phyloP scores from a whole-genome alignment of 176 grass and related monocot genomes.

The Guadua angustifolia region DNA sequence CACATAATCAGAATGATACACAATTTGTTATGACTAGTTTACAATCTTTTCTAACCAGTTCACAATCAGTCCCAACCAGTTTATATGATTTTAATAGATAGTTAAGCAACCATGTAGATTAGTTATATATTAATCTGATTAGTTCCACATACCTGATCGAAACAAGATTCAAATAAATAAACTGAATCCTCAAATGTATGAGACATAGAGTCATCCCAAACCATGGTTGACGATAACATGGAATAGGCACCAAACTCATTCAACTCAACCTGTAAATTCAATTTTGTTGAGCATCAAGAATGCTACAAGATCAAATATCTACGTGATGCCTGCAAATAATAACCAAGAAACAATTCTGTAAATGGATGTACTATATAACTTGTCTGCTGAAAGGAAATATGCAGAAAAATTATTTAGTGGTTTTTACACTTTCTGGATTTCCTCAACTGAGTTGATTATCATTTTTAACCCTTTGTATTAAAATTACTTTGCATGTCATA shows the following conservation, averaged over 20 bases:
- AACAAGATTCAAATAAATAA: conserved; percentile 61
- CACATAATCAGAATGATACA: too few species aligned
- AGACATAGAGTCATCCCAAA: conserved; percentile 82
- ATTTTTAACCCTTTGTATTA: conserved; percentile 14
- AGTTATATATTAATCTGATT: conserved; percentile 2
- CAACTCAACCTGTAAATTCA: conserved; percentile 75
- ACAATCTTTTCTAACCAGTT: too few species aligned
- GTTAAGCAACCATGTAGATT: conserved; percentile 17
- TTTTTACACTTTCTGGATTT: conserved; percentile 2
- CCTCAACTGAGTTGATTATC: conserved; percentile 3
- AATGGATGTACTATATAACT: conserved; percentile 20
- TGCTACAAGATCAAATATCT: conserved; percentile 41
- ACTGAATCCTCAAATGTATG: conserved; percentile 69
- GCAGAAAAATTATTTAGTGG: neutral
- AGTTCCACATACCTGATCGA: conserved; percentile 65
- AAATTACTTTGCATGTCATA: neutral
- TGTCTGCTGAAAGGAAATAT: conserved; percentile 28
- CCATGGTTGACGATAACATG: conserved; percentile 73
- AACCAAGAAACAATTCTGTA: conserved; percentile 41
- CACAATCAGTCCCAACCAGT: too few species aligned
- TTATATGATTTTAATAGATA: conserved; percentile 33
- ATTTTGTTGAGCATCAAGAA: conserved; percentile 35
- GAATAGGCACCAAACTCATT: conserved; percentile 70
- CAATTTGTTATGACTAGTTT: too few species aligned
- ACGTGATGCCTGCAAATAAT: conserved; percentile 30